These are phyloP conservation scores for Trichoderma harzianum DNA, from an alignment of 2,329 filamentous ascomycete genomes.

Conservation along the genomic window DNA sequence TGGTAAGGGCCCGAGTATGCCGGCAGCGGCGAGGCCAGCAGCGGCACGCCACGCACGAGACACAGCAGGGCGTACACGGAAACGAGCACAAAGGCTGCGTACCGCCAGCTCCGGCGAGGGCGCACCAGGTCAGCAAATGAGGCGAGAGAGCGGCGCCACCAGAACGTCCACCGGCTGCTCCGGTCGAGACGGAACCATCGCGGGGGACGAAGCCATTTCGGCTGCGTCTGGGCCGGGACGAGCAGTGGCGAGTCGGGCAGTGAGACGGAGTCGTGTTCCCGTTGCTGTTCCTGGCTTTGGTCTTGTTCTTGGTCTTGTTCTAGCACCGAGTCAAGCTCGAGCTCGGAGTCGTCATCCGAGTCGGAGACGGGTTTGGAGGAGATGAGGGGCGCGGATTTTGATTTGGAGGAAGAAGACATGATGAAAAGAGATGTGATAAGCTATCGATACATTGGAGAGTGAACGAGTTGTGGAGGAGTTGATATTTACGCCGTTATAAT, in stretches of 20 bases:
- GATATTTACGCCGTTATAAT: background rate
- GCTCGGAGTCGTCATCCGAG: background rate
- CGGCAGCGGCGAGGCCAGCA: conserved; percentile 44
- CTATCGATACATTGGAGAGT: background rate
- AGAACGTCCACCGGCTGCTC: background rate
- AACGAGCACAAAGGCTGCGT: conserved; percentile 29
- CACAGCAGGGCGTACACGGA: conserved; percentile 39
- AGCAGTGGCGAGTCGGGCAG: conserved; percentile 16
- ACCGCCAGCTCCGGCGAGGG: conserved; percentile 36
- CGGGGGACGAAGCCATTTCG: conserved; percentile 14
- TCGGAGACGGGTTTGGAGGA: background rate
- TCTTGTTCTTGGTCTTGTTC: background rate
- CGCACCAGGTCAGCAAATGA: conserved; percentile 22
- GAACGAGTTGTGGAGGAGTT: background rate
- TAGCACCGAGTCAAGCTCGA: conserved; percentile 1
- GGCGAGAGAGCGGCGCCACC: conserved; percentile 12
- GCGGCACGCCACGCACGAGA: conserved; percentile 37
- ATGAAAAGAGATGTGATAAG: background rate
- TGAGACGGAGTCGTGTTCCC: background rate
- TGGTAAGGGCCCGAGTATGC: conserved; percentile 42
- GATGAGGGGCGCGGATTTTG: background rate
- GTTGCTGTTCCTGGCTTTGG: background rate
- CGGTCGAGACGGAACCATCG: conserved; percentile 10
- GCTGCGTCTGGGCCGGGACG: conserved; percentile 10
- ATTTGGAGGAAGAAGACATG: background rate